A percentile compares a stretch with the other conserved stretches of the same genome.
Evolutionary conservation across 306 rosid species (phyloP).

Genomic region (Begonia masoniana): DNA sequence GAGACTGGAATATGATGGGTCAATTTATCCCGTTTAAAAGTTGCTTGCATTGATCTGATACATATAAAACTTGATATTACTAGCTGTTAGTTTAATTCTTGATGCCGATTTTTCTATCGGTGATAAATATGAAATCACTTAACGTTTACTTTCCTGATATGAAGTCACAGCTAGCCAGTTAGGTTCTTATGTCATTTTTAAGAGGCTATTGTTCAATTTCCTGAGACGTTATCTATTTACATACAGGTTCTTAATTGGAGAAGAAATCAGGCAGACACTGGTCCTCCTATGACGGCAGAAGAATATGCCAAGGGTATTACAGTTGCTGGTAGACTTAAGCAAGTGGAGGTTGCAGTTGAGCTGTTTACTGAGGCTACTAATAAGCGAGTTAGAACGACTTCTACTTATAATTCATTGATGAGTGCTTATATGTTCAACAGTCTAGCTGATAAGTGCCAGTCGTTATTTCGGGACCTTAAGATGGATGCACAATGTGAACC

Average conservation of each 20-base stretch:
- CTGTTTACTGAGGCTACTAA: constrained; percentile 48
- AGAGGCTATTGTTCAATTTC: background rate
- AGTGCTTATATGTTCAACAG: constrained; percentile 59
- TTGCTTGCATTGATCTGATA: too few relatives aligned
- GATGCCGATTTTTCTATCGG: too few relatives aligned
- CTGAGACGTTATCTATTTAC: background rate
- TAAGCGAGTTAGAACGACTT: constrained; percentile 33
- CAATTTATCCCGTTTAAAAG: too few relatives aligned
- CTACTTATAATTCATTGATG: constrained; percentile 62
- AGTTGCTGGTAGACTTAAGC: constrained; percentile 41
- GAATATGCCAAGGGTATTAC: constrained; percentile 61
- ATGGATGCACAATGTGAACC: constrained; percentile 31
- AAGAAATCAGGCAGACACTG: constrained; percentile 17
- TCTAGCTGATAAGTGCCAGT: constrained; percentile 35
- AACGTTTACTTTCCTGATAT: too few relatives aligned
- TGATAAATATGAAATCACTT: too few relatives aligned
- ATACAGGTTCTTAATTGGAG: constrained; percentile 65
- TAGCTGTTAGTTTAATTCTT: too few relatives aligned
- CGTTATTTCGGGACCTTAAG: constrained; percentile 50
- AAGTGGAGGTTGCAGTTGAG: constrained; percentile 40
- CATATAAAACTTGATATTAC: too few relatives aligned
- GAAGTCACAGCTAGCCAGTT: too few relatives aligned
- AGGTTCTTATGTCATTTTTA: too few relatives aligned
- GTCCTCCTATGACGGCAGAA: constrained; percentile 17
- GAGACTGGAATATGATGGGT: too few relatives aligned